Conservation (phyloP, 495 filamentous ascomycete genomes). For the Penicillium dipodomyicola region DNA sequence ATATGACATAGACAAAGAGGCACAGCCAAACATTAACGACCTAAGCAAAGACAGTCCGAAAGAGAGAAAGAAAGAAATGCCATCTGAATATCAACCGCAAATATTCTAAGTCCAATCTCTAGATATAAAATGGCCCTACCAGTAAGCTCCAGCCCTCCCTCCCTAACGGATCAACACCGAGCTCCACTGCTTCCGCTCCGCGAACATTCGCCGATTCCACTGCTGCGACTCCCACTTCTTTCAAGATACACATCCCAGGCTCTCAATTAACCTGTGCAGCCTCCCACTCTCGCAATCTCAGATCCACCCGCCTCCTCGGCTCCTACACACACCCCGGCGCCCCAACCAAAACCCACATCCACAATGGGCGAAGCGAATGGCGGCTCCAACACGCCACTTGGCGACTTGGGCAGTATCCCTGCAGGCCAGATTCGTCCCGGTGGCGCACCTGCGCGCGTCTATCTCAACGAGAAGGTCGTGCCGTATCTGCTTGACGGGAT, state of each 20-base stretch:
- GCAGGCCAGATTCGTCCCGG: slow-evolving; percentile 54
- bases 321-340: background rate
- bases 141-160: background rate
- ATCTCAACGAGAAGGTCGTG: slow-evolving; percentile 86
- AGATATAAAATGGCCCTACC: background rate
- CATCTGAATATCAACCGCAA: background rate
- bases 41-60: background rate
- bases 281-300: background rate
- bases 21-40: background rate
- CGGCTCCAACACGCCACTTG: slow-evolving; percentile 36
- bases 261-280: background rate
- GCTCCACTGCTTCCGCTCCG: slow-evolving; percentile 27
- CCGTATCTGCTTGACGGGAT: slow-evolving; percentile 84
- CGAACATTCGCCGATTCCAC: background rate
- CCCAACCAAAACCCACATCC: slow-evolving; percentile 10
- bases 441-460: slow-evolving; percentile 82
- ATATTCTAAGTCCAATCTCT: background rate
- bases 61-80: background rate
- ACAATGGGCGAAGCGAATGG: slow-evolving; percentile 28
- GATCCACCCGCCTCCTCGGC: background rate
- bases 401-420: slow-evolving; percentile 40
- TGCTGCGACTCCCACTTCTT: background rate
- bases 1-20: slow-evolving; percentile 2
- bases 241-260: background rate
- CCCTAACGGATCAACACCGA: slow-evolving; percentile 2